Evolutionary conservation across 2,329 filamentous ascomycete species (phyloP).

Genomic region (Alternaria triticimaculans): DNA sequence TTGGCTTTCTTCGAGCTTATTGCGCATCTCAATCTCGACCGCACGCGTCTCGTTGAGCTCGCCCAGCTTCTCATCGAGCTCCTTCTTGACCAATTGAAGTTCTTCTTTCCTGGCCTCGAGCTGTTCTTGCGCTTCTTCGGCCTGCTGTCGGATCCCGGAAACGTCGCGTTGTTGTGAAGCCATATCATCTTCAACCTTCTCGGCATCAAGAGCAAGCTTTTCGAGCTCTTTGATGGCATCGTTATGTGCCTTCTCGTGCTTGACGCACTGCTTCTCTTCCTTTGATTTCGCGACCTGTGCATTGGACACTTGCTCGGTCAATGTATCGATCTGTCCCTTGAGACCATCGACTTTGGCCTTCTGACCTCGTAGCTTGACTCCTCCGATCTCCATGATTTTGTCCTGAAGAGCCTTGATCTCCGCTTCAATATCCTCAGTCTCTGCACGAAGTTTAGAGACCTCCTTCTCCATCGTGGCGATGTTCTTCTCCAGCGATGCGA

Average conservation of each 20-base stretch:
- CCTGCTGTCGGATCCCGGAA: slow-evolving; percentile 72
- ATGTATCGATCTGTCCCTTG: slow-evolving; percentile 81
- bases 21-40: slow-evolving; percentile 95
- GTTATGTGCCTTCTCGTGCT: slow-evolving; percentile 81
- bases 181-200: slow-evolving; percentile 79
- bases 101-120: slow-evolving; percentile 81
- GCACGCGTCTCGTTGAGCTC: slow-evolving; percentile 90
- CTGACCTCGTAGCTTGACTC: slow-evolving; percentile 88
- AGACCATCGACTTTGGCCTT: slow-evolving; percentile 85
- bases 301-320: slow-evolving; percentile 81
- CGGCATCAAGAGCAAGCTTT: slow-evolving; percentile 72
- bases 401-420: slow-evolving; percentile 93
- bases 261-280: slow-evolving; percentile 87
- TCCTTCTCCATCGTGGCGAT: slow-evolving; percentile 78
- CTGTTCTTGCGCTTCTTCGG: slow-evolving; percentile 80
- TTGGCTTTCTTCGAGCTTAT: slow-evolving; percentile 95
- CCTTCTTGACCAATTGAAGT: slow-evolving; percentile 77
- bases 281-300: slow-evolving; percentile 90
- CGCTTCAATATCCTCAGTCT: slow-evolving; percentile 88
- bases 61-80: slow-evolving; percentile 83
- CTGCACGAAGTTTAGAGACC: slow-evolving; percentile 77
- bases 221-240: slow-evolving; percentile 83
- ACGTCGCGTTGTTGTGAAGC: slow-evolving; percentile 77
- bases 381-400: slow-evolving; percentile 98
- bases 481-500: slow-evolving; percentile 76